Evolutionary conservation across 371 early-diverging fungal species (phyloP).

Genomic region (Apophysomyces sp.): DNA sequence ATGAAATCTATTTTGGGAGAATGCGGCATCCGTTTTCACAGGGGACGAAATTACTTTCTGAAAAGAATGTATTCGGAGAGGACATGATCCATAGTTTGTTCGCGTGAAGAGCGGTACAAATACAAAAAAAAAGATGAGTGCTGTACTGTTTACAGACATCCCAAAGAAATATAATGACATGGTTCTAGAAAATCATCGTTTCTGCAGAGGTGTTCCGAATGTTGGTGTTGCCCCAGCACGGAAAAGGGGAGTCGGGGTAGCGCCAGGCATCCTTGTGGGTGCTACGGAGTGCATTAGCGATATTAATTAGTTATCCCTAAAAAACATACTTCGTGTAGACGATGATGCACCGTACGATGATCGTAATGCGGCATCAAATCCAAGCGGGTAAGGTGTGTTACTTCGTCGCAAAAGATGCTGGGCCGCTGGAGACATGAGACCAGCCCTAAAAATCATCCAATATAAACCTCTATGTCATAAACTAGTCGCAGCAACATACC

Average conservation of each 20-base stretch:
- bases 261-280: slow-evolving; percentile 15
- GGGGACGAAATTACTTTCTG: too few species aligned
- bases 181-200: not conserved
- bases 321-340: not conserved
- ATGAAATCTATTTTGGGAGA: too few species aligned
- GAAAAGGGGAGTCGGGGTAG: slow-evolving; percentile 40
- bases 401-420: slow-evolving; percentile 41
- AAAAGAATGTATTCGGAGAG: too few species aligned
- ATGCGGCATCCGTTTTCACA: too few species aligned
- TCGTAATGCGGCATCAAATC: slow-evolving; percentile 40
- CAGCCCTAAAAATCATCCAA: slow-evolving; percentile 21
- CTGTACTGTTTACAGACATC: too few species aligned
- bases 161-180: not conserved
- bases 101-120: too few species aligned
- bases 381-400: slow-evolving; percentile 19
- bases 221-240: slow-evolving; percentile 39
- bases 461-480: not conserved
- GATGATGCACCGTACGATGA: slow-evolving; percentile 30
- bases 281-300: not conserved
- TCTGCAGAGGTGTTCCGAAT: not conserved
- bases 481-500: slow-evolving; percentile 16
- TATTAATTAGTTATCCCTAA: not conserved
- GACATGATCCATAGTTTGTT: too few species aligned
- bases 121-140: too few species aligned
- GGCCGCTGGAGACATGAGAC: slow-evolving; percentile 46